These are phyloP conservation scores for Gastrolobium villosum DNA, from an alignment of 306 rosid species.

Conservation along the genomic window DNA sequence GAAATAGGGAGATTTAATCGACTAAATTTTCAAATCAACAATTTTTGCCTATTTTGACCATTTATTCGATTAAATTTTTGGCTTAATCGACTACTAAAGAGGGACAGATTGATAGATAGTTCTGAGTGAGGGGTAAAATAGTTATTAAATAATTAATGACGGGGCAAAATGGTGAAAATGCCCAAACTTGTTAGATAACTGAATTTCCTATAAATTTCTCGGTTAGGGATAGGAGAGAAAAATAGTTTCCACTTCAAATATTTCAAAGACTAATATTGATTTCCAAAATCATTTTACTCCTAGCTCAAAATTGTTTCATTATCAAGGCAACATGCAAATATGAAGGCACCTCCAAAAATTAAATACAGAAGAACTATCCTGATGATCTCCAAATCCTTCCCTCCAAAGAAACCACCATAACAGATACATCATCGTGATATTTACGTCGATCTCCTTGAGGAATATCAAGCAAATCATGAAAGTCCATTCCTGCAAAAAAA, in stretches of 20 bases:
- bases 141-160: too few species aligned
- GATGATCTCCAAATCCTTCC: slow-evolving; percentile 81
- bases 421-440: slow-evolving; percentile 76
- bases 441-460: slow-evolving; percentile 75
- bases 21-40: too few species aligned
- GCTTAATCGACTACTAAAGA: too few species aligned
- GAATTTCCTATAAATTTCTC: too few species aligned
- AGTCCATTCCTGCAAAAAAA: slow-evolving; percentile 62
- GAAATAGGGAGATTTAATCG: too few species aligned
- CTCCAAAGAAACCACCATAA: slow-evolving; percentile 72
- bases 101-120: too few species aligned
- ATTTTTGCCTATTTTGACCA: too few species aligned
- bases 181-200: too few species aligned
- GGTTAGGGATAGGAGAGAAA: not conserved
- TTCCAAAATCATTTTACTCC: slow-evolving; percentile 54
- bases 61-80: too few species aligned
- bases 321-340: slow-evolving; percentile 55
- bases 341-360: slow-evolving; percentile 51
- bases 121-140: too few species aligned
- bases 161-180: too few species aligned
- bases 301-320: slow-evolving; percentile 62
- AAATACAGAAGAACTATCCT: slow-evolving; percentile 45
- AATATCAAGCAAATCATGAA: slow-evolving; percentile 71
- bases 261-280: slow-evolving; percentile 41
- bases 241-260: slow-evolving; percentile 9